Conservation (phyloP, 441 rosid species). For the Geranium incanum region DNA sequence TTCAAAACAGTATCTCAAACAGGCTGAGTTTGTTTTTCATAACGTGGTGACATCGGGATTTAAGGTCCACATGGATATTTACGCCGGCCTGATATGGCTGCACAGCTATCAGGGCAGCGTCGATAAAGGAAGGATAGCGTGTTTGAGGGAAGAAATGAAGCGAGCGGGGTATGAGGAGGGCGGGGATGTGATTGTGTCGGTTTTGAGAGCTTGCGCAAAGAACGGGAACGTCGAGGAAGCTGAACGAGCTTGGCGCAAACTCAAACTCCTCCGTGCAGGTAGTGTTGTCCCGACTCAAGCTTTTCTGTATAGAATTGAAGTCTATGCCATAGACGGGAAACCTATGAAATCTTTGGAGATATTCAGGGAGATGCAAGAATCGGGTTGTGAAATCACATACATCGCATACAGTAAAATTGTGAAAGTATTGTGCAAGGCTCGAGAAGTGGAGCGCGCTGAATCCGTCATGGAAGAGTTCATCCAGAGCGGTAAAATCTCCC, state of each 20-base stretch:
- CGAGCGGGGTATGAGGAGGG: conserved; percentile 50
- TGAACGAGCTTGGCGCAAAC: conserved; percentile 55
- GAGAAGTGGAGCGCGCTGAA: conserved; percentile 48
- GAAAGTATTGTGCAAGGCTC: conserved; percentile 51
- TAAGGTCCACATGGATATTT: conserved; percentile 66
- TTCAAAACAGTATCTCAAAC: conserved; percentile 54
- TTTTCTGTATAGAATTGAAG: conserved; percentile 73
- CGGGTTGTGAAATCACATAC: conserved; percentile 40
- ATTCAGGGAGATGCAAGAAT: conserved; percentile 59
- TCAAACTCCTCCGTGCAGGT: conserved; percentile 23
- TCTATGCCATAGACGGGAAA: conserved; percentile 49
- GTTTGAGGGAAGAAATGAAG: conserved; percentile 54
- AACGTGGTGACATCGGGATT: conserved; percentile 55
- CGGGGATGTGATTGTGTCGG: conserved; percentile 55
- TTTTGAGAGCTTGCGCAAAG: conserved; percentile 64
- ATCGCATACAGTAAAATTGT: conserved; percentile 69
- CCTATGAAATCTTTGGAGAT: conserved; percentile 43
- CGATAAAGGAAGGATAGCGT: conserved; percentile 46
- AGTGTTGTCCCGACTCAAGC: conserved; percentile 47
- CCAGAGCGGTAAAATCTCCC: conserved; percentile 57
- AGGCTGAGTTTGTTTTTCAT: conserved; percentile 78
- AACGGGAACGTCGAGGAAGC: conserved; percentile 57
- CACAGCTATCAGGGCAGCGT: conserved; percentile 69
- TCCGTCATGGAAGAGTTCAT: conserved; percentile 54
- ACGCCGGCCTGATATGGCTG: conserved; percentile 61